These are phyloP conservation scores for Boechera stricta DNA, from an alignment of 345 rosid genomes.

Conservation along the genomic window DNA sequence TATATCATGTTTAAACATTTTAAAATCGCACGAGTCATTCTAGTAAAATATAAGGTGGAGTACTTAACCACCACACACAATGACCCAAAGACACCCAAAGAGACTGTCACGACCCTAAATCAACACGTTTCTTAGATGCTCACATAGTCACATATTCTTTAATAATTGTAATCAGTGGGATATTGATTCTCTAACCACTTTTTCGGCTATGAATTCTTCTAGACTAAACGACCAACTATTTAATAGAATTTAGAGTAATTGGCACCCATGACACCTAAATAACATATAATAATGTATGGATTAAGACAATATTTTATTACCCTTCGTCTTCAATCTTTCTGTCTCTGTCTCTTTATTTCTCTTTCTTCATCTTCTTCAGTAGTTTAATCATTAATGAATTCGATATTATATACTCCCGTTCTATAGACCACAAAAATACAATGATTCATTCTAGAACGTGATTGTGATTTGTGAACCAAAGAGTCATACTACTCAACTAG, in stretches of 20 bases:
- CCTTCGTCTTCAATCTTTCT: too few relatives aligned
- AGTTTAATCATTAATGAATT: not conserved
- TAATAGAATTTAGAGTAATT: not conserved
- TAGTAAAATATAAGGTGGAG: not conserved
- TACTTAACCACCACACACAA: slow-evolving; percentile 11
- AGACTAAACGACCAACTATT: not conserved
- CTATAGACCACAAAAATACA: slow-evolving; percentile 24
- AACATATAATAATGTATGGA: too few relatives aligned
- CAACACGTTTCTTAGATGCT: not conserved
- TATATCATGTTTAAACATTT: too few relatives aligned
- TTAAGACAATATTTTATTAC: too few relatives aligned
- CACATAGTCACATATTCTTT: not conserved
- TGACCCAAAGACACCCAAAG: not conserved
- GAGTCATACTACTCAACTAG: slow-evolving; percentile 23
- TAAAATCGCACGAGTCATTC: too few relatives aligned
- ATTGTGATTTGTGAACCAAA: slow-evolving; percentile 22
- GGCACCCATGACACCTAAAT: not conserved
- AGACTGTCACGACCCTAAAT: not conserved
- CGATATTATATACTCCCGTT: not conserved
- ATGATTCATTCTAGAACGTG: slow-evolving; percentile 11
- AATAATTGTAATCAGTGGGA: not conserved
- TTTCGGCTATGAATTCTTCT: not conserved
- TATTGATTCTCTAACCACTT: not conserved
- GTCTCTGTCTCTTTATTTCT: not conserved
- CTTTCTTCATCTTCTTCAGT: not conserved